phyloP scores from a whole-genome alignment of 345 rosid species.

The Geranium rotundifolium region DNA sequence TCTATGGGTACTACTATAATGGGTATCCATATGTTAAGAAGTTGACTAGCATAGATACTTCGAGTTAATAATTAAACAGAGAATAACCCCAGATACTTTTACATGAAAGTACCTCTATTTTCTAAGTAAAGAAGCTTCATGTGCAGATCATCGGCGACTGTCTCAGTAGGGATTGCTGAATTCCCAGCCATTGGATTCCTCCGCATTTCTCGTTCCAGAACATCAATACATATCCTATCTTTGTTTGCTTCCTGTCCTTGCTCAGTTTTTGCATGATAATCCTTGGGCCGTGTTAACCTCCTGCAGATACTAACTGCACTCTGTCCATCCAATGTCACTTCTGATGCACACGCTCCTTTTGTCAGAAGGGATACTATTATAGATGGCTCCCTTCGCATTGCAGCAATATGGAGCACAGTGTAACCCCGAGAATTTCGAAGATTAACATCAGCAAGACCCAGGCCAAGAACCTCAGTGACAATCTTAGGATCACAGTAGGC shows the following conservation, averaged over 20 bases:
- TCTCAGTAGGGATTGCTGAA: conserved; percentile 33
- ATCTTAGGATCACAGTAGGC: conserved; percentile 93
- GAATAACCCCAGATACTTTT: background rate
- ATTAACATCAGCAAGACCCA: conserved; percentile 64
- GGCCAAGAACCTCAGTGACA: conserved; percentile 59
- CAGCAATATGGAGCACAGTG: conserved; percentile 80
- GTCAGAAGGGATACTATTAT: conserved; percentile 54
- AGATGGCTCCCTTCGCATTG: conserved; percentile 74
- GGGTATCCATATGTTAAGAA: no score
- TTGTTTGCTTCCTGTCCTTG: conserved; percentile 79
- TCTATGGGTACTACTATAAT: no score
- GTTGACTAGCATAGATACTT: no score
- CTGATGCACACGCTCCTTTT: conserved; percentile 67
- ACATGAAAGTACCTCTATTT: conserved; percentile 62
- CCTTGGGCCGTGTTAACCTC: conserved; percentile 78
- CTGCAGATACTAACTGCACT: conserved; percentile 78
- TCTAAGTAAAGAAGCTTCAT: conserved; percentile 84
- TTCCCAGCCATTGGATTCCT: conserved; percentile 60
- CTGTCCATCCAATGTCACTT: conserved; percentile 59
- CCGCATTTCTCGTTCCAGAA: conserved; percentile 73
- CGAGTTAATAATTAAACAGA: no score
- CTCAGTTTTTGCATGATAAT: conserved; percentile 57
- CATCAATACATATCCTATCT: conserved; percentile 64
- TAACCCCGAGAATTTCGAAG: conserved; percentile 63
- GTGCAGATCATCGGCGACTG: conserved; percentile 65